phyloP scores from a whole-genome alignment of 176 grass and related monocot genomes.

The Carex pumila region DNA sequence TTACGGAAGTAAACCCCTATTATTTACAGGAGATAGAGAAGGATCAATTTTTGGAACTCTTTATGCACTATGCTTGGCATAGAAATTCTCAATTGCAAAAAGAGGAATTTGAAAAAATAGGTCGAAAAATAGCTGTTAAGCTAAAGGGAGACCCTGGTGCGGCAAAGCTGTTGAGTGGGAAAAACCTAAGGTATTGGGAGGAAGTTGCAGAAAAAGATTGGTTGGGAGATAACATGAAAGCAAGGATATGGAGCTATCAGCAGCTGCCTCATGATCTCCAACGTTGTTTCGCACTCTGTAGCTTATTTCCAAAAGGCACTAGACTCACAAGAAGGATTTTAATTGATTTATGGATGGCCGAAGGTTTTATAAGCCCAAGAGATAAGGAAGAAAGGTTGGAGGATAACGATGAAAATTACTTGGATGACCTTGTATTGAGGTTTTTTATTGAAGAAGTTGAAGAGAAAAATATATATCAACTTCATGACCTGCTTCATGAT shows the following conservation, averaged over 20 bases:
- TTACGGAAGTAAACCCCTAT: neutral
- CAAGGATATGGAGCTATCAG: neutral
- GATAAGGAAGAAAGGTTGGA: neutral
- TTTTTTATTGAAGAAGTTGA: neutral
- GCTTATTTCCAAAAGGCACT: neutral
- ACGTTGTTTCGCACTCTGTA: neutral
- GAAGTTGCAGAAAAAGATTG: neutral
- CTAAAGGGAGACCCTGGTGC: neutral
- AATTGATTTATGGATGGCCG: neutral
- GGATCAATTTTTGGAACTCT: neutral
- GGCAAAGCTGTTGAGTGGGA: neutral
- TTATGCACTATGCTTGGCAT: neutral
- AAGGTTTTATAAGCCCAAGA: neutral
- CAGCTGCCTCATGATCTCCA: neutral
- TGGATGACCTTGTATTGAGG: neutral
- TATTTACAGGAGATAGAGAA: neutral
- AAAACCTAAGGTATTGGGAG: no score
- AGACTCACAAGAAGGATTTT: neutral
- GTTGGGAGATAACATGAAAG: neutral
- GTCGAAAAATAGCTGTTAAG: neutral
- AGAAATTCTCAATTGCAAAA: neutral
- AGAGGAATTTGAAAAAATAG: neutral
- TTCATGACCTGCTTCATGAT: neutral
- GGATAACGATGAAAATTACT: neutral
- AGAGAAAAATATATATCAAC: neutral